phyloP scores from a whole-genome alignment of 805 yeast genomes.

The Teunomyces lycoperdinae region DNA sequence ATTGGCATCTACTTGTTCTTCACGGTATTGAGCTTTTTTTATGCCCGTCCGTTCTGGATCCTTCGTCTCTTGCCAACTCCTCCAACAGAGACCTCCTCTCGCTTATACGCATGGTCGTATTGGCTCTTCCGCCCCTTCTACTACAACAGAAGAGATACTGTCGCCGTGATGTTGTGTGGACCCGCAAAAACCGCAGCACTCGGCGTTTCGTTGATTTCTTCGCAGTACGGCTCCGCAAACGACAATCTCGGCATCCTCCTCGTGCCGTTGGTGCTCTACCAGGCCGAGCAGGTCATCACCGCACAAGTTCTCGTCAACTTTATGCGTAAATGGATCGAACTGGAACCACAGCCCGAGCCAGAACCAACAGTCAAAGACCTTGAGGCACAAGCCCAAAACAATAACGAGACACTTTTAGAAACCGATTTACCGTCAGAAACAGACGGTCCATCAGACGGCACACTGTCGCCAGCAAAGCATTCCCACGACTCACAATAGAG shows the following conservation, averaged over 20 bases:
- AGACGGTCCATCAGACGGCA: background rate
- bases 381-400: background rate
- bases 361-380: background rate
- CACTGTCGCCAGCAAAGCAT: background rate
- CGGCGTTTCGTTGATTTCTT: constrained; percentile 79
- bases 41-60: constrained; percentile 61
- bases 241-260: constrained; percentile 65
- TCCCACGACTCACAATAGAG: background rate
- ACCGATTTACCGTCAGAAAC: background rate
- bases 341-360: constrained; percentile 16
- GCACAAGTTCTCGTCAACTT: constrained; percentile 69
- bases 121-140: constrained; percentile 59
- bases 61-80: constrained; percentile 46
- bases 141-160: constrained; percentile 68
- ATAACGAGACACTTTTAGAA: background rate
- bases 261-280: constrained; percentile 82
- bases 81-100: constrained; percentile 36
- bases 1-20: constrained; percentile 75
- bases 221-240: constrained; percentile 69
- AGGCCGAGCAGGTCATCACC: constrained; percentile 80
- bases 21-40: constrained; percentile 57
- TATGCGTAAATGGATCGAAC: constrained; percentile 68
- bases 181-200: constrained; percentile 93
- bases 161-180: constrained; percentile 80
- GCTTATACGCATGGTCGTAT: constrained; percentile 44